These are phyloP conservation scores for Leishmania arabica DNA, from an alignment of 208 protist species.

Conservation along the genomic window DNA sequence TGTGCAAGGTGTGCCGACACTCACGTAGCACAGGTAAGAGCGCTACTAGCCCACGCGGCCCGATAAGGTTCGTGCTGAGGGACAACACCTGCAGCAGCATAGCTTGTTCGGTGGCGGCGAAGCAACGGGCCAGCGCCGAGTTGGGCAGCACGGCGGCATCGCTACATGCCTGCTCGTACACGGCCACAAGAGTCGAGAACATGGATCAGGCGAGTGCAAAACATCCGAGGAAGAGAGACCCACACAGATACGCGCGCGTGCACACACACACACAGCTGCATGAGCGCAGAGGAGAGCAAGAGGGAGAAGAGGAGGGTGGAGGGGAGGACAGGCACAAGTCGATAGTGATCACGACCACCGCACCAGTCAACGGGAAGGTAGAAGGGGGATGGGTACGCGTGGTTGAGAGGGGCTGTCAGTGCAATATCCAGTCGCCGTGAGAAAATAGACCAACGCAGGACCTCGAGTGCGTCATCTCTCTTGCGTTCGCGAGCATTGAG, in stretches of 20 bases:
- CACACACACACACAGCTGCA: neutral
- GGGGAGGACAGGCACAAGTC: neutral
- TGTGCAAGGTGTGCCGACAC: slow-evolving; percentile 46
- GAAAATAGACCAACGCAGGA: neutral
- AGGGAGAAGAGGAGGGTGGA: neutral
- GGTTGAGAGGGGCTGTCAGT: neutral
- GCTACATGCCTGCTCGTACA: slow-evolving; percentile 32
- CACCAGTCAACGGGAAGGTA: neutral
- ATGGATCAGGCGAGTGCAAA: neutral
- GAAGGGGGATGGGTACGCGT: neutral
- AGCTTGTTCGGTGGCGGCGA: neutral
- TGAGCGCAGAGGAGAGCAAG: neutral
- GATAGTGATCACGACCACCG: neutral
- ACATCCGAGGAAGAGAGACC: neutral
- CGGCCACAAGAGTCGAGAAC: slow-evolving; percentile 8
- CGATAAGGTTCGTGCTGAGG: slow-evolving; percentile 49
- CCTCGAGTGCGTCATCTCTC: neutral
- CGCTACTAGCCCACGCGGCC: slow-evolving; percentile 44
- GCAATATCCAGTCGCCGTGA: neutral
- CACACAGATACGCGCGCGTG: neutral
- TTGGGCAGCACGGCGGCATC: slow-evolving; percentile 18
- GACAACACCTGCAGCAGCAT: slow-evolving; percentile 35
- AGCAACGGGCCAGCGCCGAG: slow-evolving; percentile 21
- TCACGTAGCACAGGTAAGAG: slow-evolving; percentile 33
- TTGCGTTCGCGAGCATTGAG: neutral